Evolutionary conservation across 2,329 filamentous ascomycete species (phyloP).

Genomic region (Nemania serpens): DNA sequence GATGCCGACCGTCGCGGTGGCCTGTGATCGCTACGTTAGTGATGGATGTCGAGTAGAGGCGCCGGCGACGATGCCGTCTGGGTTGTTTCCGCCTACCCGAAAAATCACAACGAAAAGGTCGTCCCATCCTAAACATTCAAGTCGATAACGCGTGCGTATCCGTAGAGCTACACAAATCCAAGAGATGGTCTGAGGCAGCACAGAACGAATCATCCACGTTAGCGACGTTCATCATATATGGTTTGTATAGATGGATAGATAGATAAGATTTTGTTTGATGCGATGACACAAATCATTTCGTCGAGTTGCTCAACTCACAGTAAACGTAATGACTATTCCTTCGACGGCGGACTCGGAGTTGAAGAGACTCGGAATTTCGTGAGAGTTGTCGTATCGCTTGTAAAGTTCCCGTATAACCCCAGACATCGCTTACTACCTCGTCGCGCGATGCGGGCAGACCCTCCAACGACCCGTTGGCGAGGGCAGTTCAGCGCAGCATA

Average conservation of each 20-base stretch:
- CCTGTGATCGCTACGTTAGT: slow-evolving; percentile 23
- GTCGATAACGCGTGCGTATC: slow-evolving; percentile 37
- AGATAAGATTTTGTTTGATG: not conserved
- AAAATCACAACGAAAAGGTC: slow-evolving; percentile 44
- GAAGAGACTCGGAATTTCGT: slow-evolving; percentile 31
- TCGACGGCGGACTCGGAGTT: slow-evolving; percentile 30
- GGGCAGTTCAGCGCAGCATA: slow-evolving; percentile 19
- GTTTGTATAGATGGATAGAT: no score
- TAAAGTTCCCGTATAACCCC: slow-evolving; percentile 11
- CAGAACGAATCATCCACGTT: not conserved
- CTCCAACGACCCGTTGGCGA: slow-evolving; percentile 22
- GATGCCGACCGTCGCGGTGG: slow-evolving; percentile 36
- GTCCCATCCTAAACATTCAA: slow-evolving; percentile 43
- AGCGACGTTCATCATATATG: not conserved
- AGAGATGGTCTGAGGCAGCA: slow-evolving; percentile 32
- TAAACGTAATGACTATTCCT: slow-evolving; percentile 34
- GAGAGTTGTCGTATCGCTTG: slow-evolving; percentile 34
- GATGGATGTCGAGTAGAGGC: not conserved
- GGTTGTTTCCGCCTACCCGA: slow-evolving; percentile 30
- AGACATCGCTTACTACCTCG: slow-evolving; percentile 23
- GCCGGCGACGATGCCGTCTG: no score
- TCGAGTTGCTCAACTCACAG: slow-evolving; percentile 26
- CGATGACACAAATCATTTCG: not conserved
- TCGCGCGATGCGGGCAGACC: slow-evolving; percentile 13
- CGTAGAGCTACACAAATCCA: slow-evolving; percentile 37